Evolutionary conservation across 2,329 filamentous ascomycete genomes (phyloP).

Genomic region (Colletotrichum viniferum): DNA sequence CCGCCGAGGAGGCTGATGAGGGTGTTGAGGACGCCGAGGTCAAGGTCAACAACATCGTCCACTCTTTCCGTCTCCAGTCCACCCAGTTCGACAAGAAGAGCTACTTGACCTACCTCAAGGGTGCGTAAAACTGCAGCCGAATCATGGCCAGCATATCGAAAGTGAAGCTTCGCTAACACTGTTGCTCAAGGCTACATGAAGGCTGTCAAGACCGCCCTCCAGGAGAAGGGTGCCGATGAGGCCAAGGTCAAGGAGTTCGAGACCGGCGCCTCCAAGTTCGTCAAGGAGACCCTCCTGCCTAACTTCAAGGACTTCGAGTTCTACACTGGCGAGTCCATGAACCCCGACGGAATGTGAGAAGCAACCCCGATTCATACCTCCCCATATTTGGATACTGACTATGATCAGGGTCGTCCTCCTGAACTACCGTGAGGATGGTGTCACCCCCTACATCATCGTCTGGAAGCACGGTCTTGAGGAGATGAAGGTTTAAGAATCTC

Average conservation of each 20-base stretch:
- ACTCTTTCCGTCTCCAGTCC: constrained; percentile 86
- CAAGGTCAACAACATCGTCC: constrained; percentile 90
- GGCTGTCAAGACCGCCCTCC: constrained; percentile 75
- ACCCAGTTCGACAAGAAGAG: constrained; percentile 86
- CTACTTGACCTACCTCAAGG: constrained; percentile 84
- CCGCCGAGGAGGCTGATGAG: constrained; percentile 86
- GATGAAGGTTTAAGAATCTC: constrained; percentile 81
- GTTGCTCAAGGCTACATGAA: constrained; percentile 80
- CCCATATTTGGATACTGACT: background rate
- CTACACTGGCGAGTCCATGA: constrained; percentile 89
- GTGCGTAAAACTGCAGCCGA: constrained; percentile 50
- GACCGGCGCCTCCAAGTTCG: constrained; percentile 72
- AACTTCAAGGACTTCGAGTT: constrained; percentile 98
- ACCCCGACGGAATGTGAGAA: constrained; percentile 88
- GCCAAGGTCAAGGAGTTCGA: constrained; percentile 81
- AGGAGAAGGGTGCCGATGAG: constrained; percentile 63
- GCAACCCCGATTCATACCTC: background rate
- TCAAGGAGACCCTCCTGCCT: constrained; percentile 79
- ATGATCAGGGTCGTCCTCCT: constrained; percentile 77
- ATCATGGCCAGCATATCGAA: background rate
- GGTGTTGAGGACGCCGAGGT: constrained; percentile 70
- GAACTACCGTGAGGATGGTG: constrained; percentile 96
- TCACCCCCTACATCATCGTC: constrained; percentile 85
- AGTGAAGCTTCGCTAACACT: background rate
- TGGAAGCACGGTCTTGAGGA: constrained; percentile 94